Percentiles rank a stretch among this genome's conserved stretches.
phyloP scores from a whole-genome alignment of 2,329 filamentous ascomycete genomes.

The Exophiala xenobiotica region DNA sequence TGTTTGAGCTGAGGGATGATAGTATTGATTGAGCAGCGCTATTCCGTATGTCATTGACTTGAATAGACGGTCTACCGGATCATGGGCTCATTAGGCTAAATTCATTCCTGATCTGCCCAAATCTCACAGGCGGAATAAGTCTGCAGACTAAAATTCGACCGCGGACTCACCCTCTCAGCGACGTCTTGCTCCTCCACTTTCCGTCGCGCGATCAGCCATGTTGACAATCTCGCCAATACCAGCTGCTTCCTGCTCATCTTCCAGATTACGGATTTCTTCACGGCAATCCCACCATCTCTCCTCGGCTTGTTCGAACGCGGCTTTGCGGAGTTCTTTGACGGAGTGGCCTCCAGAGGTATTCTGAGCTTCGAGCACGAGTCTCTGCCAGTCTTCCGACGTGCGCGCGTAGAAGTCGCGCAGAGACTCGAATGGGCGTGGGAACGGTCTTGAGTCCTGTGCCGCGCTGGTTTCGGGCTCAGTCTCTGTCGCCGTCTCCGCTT shows the following conservation, averaged over 20 bases:
- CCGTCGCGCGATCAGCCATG: constrained; percentile 68
- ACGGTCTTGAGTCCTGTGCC: constrained; percentile 72
- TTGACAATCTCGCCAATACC: constrained; percentile 94
- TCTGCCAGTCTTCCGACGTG: constrained; percentile 88
- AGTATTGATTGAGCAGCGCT: too few species aligned
- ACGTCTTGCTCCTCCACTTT: constrained; percentile 49
- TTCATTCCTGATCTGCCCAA: too few species aligned
- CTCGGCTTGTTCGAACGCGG: constrained; percentile 86
- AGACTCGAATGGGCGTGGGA: constrained; percentile 79
- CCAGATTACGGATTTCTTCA: constrained; percentile 85
- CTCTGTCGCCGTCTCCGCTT: constrained; percentile 37
- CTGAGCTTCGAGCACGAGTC: constrained; percentile 73
- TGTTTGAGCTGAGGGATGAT: too few species aligned
- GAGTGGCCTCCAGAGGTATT: constrained; percentile 60
- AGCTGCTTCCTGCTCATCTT: constrained; percentile 94
- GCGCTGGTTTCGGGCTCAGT: constrained; percentile 34
- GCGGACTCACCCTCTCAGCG: too few species aligned
- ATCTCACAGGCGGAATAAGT: too few species aligned
- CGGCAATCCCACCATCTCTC: constrained; percentile 99
- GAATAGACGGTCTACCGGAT: too few species aligned
- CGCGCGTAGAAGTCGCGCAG: constrained; percentile 89
- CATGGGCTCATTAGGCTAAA: too few species aligned
- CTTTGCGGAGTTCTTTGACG: constrained; percentile 89
- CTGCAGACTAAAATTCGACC: too few species aligned
- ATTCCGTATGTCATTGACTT: too few species aligned